Conservation (phyloP, 306 rosid genomes). For the Cucurbita argyrosperma region DNA sequence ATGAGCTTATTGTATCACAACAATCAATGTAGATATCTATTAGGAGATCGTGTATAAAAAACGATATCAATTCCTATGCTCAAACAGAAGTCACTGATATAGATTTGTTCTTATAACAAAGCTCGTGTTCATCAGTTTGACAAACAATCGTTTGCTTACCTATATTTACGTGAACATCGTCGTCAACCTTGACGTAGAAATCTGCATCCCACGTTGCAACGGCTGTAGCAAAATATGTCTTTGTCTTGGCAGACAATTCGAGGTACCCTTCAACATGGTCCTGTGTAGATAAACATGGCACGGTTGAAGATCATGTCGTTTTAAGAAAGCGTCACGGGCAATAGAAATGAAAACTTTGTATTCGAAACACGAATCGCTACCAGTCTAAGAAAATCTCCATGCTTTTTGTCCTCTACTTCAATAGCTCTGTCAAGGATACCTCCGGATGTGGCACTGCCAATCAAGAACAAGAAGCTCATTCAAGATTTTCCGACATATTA, state of each 20-base stretch:
- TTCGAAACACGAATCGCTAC: conserved; percentile 18
- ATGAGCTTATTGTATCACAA: background rate
- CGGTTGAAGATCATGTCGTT: background rate
- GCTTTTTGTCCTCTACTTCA: conserved; percentile 92
- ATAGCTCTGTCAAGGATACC: conserved; percentile 94
- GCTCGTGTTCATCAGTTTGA: background rate
- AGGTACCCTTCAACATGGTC: conserved; percentile 98
- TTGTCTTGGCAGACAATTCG: conserved; percentile 92
- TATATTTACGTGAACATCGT: conserved; percentile 93
- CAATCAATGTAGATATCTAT: background rate
- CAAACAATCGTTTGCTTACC: conserved; percentile 27
- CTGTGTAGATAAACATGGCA: conserved; percentile 19
- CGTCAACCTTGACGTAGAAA: conserved; percentile 93
- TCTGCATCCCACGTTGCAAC: conserved; percentile 92
- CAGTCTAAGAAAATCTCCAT: conserved; percentile 94
- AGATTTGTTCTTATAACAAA: background rate
- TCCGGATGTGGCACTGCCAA: conserved; percentile 83
- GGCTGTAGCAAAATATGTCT: conserved; percentile 78
- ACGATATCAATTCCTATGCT: background rate
- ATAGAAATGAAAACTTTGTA: conserved; percentile 1
- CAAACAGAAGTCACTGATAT: background rate
- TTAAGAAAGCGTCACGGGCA: background rate
- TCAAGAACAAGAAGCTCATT: conserved; percentile 6
- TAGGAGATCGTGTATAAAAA: background rate
- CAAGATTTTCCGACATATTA: background rate